Evolutionary conservation across 139 green algal genomes (phyloP), one percentile per base, ranked within the genome.

Genomic region (Yamagishiella unicocca): DNA sequence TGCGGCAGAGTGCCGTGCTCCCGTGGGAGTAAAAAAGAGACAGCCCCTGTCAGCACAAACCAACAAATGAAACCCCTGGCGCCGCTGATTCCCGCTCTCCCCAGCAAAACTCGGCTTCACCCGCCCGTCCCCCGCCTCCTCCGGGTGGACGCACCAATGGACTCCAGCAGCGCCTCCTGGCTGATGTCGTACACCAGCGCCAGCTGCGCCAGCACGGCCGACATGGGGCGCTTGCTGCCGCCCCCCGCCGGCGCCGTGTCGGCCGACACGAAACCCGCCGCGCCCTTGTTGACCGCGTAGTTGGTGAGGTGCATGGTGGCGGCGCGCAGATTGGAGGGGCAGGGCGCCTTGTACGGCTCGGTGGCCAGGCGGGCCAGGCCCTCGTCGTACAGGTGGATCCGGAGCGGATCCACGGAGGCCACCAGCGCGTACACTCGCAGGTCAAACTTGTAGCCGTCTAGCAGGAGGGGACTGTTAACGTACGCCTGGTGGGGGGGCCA

Each of bases 401-500:
- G 83, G 35, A 98, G 90, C 0, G 95, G 95, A 71, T 96, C 93
- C 43, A 93, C 93, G 40, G 67, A 92, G 1, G 84, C 14, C 8
- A 96, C 91, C 14, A 95, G 85, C 9, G 92, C 88, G 77, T 96
- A 96, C 7, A 96, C 89, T 9, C 94, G 90, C 54, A 96, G 67
- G 78, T 96, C 94, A 42, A 95, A 96, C 83, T 96, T 96, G 66
- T 87, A 92, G 35, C 91, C 93, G 75, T 96, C 87, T 21, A 97
- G 80, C 19, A 95, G 87, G 24, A 95, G 88, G 14, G 94, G 94
- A 70, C 84, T 91, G 42, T 54, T 4, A 1, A 96, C 43, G 82
- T 96, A 96, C 14, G 82, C 46, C 87, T 96, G 93, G 5, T 78
- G 82, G 45, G 88, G 45, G 61, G 85, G 89, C n/a, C n/a, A n/a